Percentiles rank a stretch among this genome's conserved stretches.
Conservation (phyloP, 2,329 filamentous ascomycete genomes). For the Fusarium sp. region DNA sequence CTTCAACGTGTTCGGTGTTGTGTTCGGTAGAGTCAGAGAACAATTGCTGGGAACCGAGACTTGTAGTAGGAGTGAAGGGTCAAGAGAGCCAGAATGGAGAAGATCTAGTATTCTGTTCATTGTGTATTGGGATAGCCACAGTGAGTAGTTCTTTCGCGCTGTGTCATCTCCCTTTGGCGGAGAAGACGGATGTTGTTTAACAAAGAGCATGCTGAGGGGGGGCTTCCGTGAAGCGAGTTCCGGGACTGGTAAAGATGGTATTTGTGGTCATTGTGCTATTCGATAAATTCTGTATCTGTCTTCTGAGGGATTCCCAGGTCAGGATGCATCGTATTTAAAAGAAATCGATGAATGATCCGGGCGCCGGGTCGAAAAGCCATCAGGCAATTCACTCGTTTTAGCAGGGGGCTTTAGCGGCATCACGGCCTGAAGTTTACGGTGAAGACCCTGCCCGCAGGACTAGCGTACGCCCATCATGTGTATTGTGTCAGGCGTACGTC, state of each 20-base stretch:
- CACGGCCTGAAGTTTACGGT: not conserved
- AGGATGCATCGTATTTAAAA: not conserved
- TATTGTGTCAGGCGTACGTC: not conserved
- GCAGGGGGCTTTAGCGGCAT: not conserved
- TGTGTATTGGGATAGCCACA: not conserved
- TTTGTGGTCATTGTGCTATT: not conserved
- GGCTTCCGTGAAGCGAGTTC: accelerated
- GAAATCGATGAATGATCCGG: not conserved
- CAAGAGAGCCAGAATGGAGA: not conserved
- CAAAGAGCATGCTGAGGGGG: not conserved
- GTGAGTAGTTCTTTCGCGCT: not conserved
- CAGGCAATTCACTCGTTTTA: not conserved
- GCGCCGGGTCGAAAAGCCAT: not conserved
- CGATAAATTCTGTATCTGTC: accelerated
- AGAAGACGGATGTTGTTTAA: not conserved
- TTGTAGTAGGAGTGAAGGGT: not conserved
- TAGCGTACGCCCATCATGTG: not conserved
- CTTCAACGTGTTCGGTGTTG: not conserved
- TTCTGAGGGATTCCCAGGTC: not conserved
- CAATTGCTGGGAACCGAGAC: not conserved
- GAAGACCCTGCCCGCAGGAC: not conserved
- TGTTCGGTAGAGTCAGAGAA: not conserved
- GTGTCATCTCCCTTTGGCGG: too few relatives aligned
- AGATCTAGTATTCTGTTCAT: not conserved
- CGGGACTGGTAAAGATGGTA: not conserved